These are phyloP conservation scores for Staphylotrichum longicolle DNA, from an alignment of 495 filamentous ascomycete genomes.

Conservation along the genomic window DNA sequence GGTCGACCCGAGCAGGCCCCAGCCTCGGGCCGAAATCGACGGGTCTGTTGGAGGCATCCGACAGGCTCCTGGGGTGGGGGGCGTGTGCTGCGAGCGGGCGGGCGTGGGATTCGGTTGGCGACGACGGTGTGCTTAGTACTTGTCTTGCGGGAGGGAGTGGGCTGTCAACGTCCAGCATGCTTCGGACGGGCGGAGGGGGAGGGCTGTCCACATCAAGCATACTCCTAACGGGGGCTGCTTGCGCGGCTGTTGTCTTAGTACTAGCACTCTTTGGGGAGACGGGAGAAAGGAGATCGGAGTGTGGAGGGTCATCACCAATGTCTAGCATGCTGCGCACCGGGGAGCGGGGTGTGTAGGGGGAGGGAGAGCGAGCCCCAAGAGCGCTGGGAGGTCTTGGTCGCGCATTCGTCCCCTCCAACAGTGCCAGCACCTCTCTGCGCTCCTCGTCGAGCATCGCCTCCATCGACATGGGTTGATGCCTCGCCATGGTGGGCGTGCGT, in stretches of 20 bases:
- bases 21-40: slow-evolving; percentile 42
- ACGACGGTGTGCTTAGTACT: slow-evolving; percentile 41
- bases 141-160: slow-evolving; percentile 31
- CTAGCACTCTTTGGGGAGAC: slow-evolving; percentile 21
- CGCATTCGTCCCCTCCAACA: slow-evolving; percentile 51
- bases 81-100: slow-evolving; percentile 23
- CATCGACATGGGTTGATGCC: slow-evolving; percentile 55
- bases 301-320: slow-evolving; percentile 42
- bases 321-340: slow-evolving; percentile 57
- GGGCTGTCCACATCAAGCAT: slow-evolving; percentile 57
- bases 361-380: slow-evolving; percentile 43
- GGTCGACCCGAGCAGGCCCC: slow-evolving; percentile 37
- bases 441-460: slow-evolving; percentile 73
- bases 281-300: slow-evolving; percentile 22
- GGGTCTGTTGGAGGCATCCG: slow-evolving; percentile 48
- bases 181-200: slow-evolving; percentile 37
- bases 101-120: slow-evolving; percentile 35
- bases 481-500: slow-evolving; percentile 31
- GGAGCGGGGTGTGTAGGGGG: slow-evolving; percentile 51
- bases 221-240: slow-evolving; percentile 51
- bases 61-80: slow-evolving; percentile 49
- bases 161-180: slow-evolving; percentile 44
- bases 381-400: slow-evolving; percentile 40
- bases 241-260: slow-evolving; percentile 29
- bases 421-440: slow-evolving; percentile 63